A percentile compares a stretch with the other conserved stretches of the same genome.
phyloP scores from a whole-genome alignment of 805 yeast genomes.

The Peterozyma xylosa region DNA sequence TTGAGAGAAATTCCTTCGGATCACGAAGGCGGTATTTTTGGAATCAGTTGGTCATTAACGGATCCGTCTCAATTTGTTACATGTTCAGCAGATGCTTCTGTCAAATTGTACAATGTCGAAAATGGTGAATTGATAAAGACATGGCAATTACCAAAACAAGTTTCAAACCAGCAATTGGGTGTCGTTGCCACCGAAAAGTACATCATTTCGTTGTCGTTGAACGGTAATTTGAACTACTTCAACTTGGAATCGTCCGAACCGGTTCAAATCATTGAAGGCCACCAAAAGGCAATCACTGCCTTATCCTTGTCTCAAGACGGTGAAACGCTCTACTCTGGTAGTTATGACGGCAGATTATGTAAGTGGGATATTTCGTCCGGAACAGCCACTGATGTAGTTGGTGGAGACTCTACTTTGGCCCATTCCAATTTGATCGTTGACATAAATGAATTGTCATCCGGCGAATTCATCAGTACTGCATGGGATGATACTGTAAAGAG shows the following conservation, averaged over 20 bases:
- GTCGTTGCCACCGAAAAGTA: constrained; percentile 55
- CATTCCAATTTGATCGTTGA: constrained; percentile 69
- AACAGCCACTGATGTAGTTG: constrained; percentile 24
- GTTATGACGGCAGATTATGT: constrained; percentile 72
- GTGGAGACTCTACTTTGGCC: constrained; percentile 20
- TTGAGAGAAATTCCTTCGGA: constrained; percentile 40
- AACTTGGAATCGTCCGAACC: constrained; percentile 29
- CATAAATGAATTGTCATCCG: constrained; percentile 22
- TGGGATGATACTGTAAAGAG: constrained; percentile 81
- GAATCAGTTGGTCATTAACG: constrained; percentile 58
- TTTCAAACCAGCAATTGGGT: constrained; percentile 74
- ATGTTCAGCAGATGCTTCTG: constrained; percentile 72
- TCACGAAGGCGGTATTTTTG: constrained; percentile 79
- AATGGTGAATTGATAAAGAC: constrained; percentile 33
- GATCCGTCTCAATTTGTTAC: constrained; percentile 59
- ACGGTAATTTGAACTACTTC: constrained; percentile 67
- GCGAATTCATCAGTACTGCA: constrained; percentile 46
- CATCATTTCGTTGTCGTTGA: constrained; percentile 58
- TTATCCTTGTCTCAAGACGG: constrained; percentile 23
- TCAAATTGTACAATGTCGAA: constrained; percentile 57
- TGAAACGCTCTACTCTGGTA: constrained; percentile 47
- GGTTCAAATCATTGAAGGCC: constrained; percentile 51
- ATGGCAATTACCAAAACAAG: constrained; percentile 40
- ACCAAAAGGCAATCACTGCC: constrained; percentile 76
- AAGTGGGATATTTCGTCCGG: constrained; percentile 43